Evolutionary conservation across 2,329 filamentous ascomycete genomes (phyloP).

Genomic region (Tolypocladium cylindrosporum): DNA sequence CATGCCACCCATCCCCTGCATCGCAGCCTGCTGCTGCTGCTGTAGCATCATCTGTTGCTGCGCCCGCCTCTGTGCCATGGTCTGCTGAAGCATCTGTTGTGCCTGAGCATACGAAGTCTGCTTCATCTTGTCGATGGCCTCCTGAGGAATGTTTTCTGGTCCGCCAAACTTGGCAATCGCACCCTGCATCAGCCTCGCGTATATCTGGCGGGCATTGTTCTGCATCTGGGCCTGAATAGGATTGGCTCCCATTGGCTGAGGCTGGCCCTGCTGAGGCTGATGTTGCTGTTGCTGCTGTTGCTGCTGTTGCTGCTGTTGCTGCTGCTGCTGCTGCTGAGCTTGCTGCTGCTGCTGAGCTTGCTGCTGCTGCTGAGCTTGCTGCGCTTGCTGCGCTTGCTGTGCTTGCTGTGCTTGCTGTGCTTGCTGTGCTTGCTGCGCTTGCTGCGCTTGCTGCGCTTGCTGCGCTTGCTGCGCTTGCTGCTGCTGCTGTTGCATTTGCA

Average conservation of each 20-base stretch:
- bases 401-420: slow-evolving; percentile 20
- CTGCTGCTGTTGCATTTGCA: slow-evolving; percentile 23
- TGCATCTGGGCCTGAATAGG: slow-evolving; percentile 22
- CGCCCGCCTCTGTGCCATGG: slow-evolving; percentile 20
- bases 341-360: slow-evolving; percentile 1
- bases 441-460: slow-evolving; percentile 17
- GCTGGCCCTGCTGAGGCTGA: slow-evolving; percentile 20
- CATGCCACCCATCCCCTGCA: slow-evolving; percentile 46
- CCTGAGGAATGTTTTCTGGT: slow-evolving; percentile 33
- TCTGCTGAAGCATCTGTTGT: slow-evolving; percentile 20
- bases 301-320: slow-evolving; percentile 19
- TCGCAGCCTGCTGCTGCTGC: slow-evolving; percentile 24
- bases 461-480: slow-evolving; percentile 21
- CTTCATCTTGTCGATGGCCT: slow-evolving; percentile 35
- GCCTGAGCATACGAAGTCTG: slow-evolving; percentile 29
- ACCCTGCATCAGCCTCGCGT: slow-evolving; percentile 24
- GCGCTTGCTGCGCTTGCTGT: slow-evolving; percentile 9
- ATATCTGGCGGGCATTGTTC: slow-evolving; percentile 25
- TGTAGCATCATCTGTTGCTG: slow-evolving; percentile 25
- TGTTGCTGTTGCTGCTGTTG: slow-evolving; percentile 19
- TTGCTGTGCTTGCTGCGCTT: slow-evolving; percentile 18
- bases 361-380: slow-evolving; percentile 14
- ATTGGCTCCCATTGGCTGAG: slow-evolving; percentile 17
- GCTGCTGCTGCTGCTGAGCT: slow-evolving; percentile 19
- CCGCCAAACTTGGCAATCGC: slow-evolving; percentile 28